Evolutionary conservation across 179 eudicot species (phyloP).

Genomic region (Beta corolliflora): DNA sequence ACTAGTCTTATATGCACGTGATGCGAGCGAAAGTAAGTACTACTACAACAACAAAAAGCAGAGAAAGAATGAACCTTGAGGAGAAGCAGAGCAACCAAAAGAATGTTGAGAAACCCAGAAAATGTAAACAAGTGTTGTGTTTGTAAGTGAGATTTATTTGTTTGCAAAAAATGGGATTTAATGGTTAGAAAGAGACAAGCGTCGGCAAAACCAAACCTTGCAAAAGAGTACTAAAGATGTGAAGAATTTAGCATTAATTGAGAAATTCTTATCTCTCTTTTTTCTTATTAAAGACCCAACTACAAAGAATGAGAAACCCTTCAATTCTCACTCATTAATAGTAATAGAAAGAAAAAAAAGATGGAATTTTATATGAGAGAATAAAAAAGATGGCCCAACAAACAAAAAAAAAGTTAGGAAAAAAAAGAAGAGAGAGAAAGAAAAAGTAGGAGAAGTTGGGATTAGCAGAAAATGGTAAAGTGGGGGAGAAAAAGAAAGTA

Average conservation of each 20-base stretch:
- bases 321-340: conserved; percentile 9
- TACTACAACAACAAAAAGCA: not conserved
- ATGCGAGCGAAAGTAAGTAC: too few species aligned
- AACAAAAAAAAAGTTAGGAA: not conserved
- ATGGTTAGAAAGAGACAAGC: not conserved
- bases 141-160: too few species aligned
- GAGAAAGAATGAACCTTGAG: conserved; percentile 21
- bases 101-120: conserved; percentile 2
- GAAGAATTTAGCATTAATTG: conserved; percentile 4
- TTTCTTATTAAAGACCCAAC: not conserved
- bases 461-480: conserved; percentile 8
- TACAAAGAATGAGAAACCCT: not conserved
- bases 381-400: conserved; percentile 16
- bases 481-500: not conserved
- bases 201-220: conserved; percentile 1
- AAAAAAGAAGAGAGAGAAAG: not conserved
- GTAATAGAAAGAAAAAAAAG: not conserved
- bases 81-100: not conserved
- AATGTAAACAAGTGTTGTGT: not conserved
- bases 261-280: not conserved
- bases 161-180: too few species aligned
- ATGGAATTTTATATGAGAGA: not conserved
- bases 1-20: not conserved
- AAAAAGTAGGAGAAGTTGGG: not conserved
- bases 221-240: not conserved